These are phyloP conservation scores for Colletotrichum tabaci DNA, from an alignment of 2,329 filamentous ascomycete species.

Conservation along the genomic window DNA sequence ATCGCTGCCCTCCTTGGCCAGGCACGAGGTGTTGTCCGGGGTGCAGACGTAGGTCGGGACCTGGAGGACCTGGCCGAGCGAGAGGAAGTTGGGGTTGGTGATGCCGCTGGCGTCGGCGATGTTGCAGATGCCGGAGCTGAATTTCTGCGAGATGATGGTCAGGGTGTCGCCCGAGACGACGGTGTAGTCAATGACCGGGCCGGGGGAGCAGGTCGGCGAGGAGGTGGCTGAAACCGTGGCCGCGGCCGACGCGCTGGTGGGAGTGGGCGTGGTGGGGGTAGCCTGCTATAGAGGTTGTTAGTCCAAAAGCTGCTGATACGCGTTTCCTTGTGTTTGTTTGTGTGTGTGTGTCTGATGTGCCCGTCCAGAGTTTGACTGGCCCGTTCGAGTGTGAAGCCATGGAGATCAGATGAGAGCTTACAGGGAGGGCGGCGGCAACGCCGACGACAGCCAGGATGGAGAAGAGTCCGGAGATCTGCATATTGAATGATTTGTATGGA, in stretches of 20 bases:
- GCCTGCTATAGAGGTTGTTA: slow-evolving; percentile 19
- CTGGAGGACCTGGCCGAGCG: slow-evolving; percentile 11
- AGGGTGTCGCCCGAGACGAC: slow-evolving; percentile 26
- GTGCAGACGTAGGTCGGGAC: slow-evolving; percentile 30
- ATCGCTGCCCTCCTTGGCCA: slow-evolving; percentile 9
- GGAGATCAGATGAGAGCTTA: slow-evolving; percentile 7
- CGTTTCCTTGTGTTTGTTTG: not conserved
- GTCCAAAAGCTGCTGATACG: not conserved
- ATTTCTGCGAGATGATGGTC: slow-evolving; percentile 24
- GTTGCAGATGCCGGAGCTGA: slow-evolving; percentile 38
- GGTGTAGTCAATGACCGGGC: slow-evolving; percentile 25
- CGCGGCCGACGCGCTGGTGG: not conserved
- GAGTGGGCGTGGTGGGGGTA: slow-evolving; percentile 5
- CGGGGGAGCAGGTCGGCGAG: slow-evolving; percentile 26
- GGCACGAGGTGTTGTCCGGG: slow-evolving; percentile 38
- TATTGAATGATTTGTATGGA: slow-evolving; percentile 15
- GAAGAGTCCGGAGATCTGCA: slow-evolving; percentile 32
- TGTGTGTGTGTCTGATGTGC: too few relatives aligned
- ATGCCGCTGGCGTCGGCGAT: slow-evolving; percentile 19
- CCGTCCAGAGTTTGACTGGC: too few relatives aligned
- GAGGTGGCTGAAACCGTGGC: slow-evolving; percentile 3
- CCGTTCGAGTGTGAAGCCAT: too few relatives aligned
- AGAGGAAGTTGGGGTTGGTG: slow-evolving; percentile 25
- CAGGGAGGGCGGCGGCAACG: slow-evolving; percentile 21
- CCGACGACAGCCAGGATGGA: slow-evolving; percentile 28